phyloP scores from a whole-genome alignment of 805 yeast species.

The Pichia deserticola region DNA sequence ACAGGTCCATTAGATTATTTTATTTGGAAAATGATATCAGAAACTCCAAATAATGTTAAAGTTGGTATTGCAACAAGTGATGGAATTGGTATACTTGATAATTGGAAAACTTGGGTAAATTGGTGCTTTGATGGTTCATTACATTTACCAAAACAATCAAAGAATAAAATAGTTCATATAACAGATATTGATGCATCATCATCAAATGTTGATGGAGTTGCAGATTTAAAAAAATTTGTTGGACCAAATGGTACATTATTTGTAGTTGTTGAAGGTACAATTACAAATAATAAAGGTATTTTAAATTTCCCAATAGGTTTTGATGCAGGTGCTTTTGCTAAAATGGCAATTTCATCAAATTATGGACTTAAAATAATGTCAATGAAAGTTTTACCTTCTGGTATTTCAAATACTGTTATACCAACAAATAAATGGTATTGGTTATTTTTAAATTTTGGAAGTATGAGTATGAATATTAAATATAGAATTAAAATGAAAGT shows the following conservation, averaged over 20 bases:
- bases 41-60: slow-evolving; percentile 9
- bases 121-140: slow-evolving; percentile 13
- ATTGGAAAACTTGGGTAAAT: slow-evolving; percentile 1
- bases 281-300: slow-evolving; percentile 75
- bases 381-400: slow-evolving; percentile 30
- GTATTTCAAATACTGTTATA: slow-evolving; percentile 29
- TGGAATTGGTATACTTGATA: slow-evolving; percentile 8
- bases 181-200: slow-evolving; percentile 7
- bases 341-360: slow-evolving; percentile 4
- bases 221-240: neutral
- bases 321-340: slow-evolving; percentile 8
- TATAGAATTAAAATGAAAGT: slow-evolving; percentile 21
- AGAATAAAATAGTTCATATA: neutral
- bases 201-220: slow-evolving; percentile 5
- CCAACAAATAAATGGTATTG: slow-evolving; percentile 15
- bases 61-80: slow-evolving; percentile 14
- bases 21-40: slow-evolving; percentile 19
- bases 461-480: slow-evolving; percentile 10
- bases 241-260: slow-evolving; percentile 33
- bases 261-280: slow-evolving; percentile 72
- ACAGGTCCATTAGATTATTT: slow-evolving; percentile 53
- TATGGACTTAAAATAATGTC: slow-evolving; percentile 29
- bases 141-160: neutral
- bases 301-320: slow-evolving; percentile 43
- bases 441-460: slow-evolving; percentile 11